phyloP scores from a whole-genome alignment of 2,329 filamentous ascomycete species.

The Arthroderma sp. region DNA sequence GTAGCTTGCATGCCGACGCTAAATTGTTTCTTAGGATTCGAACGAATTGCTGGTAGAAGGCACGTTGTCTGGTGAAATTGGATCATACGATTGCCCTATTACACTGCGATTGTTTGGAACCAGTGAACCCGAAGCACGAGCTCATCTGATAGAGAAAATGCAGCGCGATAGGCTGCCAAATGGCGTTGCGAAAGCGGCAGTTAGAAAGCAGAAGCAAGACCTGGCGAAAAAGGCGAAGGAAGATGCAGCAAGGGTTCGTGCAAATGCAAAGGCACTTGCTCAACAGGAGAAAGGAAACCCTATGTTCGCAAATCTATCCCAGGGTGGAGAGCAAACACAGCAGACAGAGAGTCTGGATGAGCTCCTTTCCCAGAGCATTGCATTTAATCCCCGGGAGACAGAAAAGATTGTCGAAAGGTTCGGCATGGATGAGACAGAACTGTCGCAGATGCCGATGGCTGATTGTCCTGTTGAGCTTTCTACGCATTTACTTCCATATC shows the following conservation, averaged over 20 bases:
- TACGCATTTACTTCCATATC: conserved; percentile 65
- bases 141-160: conserved; percentile 49
- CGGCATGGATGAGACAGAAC: conserved; percentile 56
- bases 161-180: conserved; percentile 52
- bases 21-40: conserved; percentile 36
- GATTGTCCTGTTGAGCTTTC: conserved; percentile 53
- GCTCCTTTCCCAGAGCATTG: conserved; percentile 53
- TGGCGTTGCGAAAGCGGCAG: conserved; percentile 39
- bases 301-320: conserved; percentile 28
- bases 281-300: conserved; percentile 17
- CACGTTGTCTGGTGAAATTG: conserved; percentile 54
- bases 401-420: conserved; percentile 57
- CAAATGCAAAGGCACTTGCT: conserved; percentile 17
- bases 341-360: conserved; percentile 39
- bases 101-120: conserved; percentile 58
- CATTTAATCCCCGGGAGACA: conserved; percentile 54
- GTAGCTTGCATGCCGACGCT: conserved; percentile 1
- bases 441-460: conserved; percentile 61
- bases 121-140: conserved; percentile 41
- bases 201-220: conserved; percentile 47
- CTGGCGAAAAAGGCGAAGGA: conserved; percentile 38
- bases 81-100: conserved; percentile 59
- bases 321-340: conserved; percentile 17
- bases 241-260: conserved; percentile 24
- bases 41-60: conserved; percentile 55